Evolutionary conservation across 208 protist genomes (phyloP).

Genomic region (Wallacemonas sp.): DNA sequence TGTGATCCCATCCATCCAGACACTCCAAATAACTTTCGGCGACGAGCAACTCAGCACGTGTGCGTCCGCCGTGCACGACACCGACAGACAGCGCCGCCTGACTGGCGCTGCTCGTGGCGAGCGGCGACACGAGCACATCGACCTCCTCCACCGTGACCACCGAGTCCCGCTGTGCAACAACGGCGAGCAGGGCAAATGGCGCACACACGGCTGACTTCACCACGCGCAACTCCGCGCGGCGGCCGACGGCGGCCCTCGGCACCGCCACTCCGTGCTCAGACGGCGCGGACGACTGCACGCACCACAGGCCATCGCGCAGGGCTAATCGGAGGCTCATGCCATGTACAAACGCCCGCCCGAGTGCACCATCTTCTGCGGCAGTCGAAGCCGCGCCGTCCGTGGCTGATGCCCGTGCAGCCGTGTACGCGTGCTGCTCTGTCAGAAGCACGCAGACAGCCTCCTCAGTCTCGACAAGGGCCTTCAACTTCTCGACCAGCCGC

Average conservation of each 20-base stretch:
- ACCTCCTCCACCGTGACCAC: not conserved
- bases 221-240: constrained; percentile 29
- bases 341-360: constrained; percentile 69
- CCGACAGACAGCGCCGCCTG: not conserved
- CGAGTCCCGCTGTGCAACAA: not conserved
- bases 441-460: constrained; percentile 50
- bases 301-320: constrained; percentile 19
- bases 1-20: constrained; percentile 11
- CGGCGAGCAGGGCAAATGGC: constrained; percentile 17
- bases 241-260: constrained; percentile 21
- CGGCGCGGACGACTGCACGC: constrained; percentile 8
- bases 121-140: constrained; percentile 4
- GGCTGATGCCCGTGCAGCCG: constrained; percentile 26
- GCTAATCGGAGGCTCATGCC: constrained; percentile 71
- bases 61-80: not conserved
- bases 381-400: not conserved
- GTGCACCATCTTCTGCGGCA: constrained; percentile 26
- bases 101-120: not conserved
- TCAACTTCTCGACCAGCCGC: constrained; percentile 53
- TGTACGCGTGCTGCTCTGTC: constrained; percentile 14
- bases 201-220: constrained; percentile 54
- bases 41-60: not conserved
- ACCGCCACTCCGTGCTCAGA: not conserved
- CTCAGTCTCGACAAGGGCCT: constrained; percentile 44
- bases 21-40: not conserved